These are phyloP conservation scores for Hypomyces perniciosus DNA, from an alignment of 2,329 filamentous ascomycete genomes.

Conservation along the genomic window DNA sequence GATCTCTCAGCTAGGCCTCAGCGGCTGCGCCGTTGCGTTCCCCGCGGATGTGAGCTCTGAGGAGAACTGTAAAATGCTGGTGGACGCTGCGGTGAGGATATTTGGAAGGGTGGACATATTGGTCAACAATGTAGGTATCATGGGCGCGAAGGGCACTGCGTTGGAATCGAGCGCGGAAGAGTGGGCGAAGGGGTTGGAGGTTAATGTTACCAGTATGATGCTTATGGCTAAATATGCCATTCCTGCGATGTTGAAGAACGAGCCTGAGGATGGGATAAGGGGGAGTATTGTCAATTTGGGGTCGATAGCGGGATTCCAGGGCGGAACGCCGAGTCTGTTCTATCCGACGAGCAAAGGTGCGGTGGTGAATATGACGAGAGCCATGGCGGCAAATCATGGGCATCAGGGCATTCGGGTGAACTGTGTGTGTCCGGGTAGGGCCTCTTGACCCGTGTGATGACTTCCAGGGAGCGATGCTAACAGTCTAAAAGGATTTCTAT, in stretches of 20 bases:
- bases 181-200: slow-evolving; percentile 51
- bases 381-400: slow-evolving; percentile 46
- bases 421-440: slow-evolving; percentile 40
- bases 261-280: slow-evolving; percentile 27
- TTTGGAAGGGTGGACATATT: slow-evolving; percentile 58
- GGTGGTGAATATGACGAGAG: slow-evolving; percentile 45
- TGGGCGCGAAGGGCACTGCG: slow-evolving; percentile 53
- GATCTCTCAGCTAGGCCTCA: slow-evolving; percentile 32
- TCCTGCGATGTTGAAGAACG: slow-evolving; percentile 52
- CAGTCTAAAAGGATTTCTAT: slow-evolving; percentile 31
- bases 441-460: background rate
- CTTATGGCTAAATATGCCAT: slow-evolving; percentile 57
- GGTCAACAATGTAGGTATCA: slow-evolving; percentile 59
- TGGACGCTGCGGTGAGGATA: slow-evolving; percentile 34
- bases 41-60: slow-evolving; percentile 50
- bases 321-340: slow-evolving; percentile 38
- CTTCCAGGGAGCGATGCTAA: rapidly evolving
- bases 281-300: slow-evolving; percentile 58
- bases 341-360: slow-evolving; percentile 45
- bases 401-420: slow-evolving; percentile 42
- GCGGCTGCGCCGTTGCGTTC: slow-evolving; percentile 36
- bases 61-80: slow-evolving; percentile 41
- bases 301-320: slow-evolving; percentile 50
- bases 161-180: slow-evolving; percentile 53
- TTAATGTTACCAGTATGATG: slow-evolving; percentile 62